These are phyloP conservation scores for Botryobasidium botryosum DNA, from an alignment of 768 basidiomycete species.

Conservation along the genomic window DNA sequence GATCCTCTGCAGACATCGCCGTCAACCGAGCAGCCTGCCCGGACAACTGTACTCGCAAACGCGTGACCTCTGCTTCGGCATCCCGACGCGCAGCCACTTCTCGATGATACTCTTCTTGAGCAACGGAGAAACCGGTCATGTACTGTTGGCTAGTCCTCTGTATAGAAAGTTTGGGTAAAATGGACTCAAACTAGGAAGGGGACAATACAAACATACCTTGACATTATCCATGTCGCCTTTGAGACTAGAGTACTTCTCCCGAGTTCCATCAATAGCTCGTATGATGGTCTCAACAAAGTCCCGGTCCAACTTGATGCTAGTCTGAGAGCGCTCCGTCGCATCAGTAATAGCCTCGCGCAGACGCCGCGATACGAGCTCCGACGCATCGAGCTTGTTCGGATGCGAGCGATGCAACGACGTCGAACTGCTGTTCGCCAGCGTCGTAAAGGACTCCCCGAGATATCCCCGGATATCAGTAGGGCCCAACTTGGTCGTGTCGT, in stretches of 20 bases:
- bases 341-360: conserved; percentile 38
- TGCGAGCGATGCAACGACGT: conserved; percentile 13
- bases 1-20: conserved; percentile 64
- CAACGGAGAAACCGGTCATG: conserved; percentile 81
- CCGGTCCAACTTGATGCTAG: conserved; percentile 55
- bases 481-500: neutral
- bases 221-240: conserved; percentile 69
- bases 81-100: conserved; percentile 80
- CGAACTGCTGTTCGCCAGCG: neutral
- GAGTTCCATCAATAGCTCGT: conserved; percentile 43
- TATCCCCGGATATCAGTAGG: neutral
- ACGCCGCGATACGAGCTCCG: conserved; percentile 12
- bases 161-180: neutral
- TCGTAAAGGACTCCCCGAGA: neutral
- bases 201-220: conserved; percentile 41
- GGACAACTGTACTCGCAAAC: conserved; percentile 67
- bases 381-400: conserved; percentile 21
- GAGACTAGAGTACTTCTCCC: conserved; percentile 41
- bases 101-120: conserved; percentile 85
- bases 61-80: conserved; percentile 80
- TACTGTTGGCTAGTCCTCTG: conserved; percentile 86
- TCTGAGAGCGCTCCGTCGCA: conserved; percentile 39
- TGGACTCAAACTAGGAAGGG: neutral
- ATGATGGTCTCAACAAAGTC: conserved; percentile 55
- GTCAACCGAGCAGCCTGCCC: conserved; percentile 80